Percentiles rank a stretch among this genome's conserved stretches.
Evolutionary conservation across 2,329 filamentous ascomycete species (phyloP).

Genomic region (Aspergillus calidoustus): DNA sequence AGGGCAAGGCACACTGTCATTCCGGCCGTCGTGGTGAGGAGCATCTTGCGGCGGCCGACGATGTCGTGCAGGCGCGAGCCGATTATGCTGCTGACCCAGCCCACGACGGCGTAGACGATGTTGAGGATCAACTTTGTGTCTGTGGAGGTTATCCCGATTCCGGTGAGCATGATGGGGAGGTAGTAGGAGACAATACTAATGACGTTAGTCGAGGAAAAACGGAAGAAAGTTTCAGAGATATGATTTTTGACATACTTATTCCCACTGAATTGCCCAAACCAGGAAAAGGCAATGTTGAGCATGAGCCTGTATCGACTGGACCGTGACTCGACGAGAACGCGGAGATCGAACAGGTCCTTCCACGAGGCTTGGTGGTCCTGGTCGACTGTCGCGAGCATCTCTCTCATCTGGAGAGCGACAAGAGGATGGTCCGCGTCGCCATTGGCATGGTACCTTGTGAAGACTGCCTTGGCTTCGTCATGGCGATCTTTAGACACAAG

Average conservation of each 20-base stretch:
- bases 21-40: constrained; percentile 12
- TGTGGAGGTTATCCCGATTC: constrained; percentile 12
- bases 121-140: constrained; percentile 16
- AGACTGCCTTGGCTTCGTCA: constrained; percentile 64
- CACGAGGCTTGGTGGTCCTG: constrained; percentile 24
- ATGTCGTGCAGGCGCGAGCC: constrained; percentile 18
- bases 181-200: constrained; percentile 19
- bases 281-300: constrained; percentile 16
- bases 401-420: constrained; percentile 47
- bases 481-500: constrained; percentile 38
- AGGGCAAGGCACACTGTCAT: constrained; percentile 20
- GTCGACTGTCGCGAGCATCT: constrained; percentile 38
- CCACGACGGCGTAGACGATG: constrained; percentile 16
- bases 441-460: constrained; percentile 68
- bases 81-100: constrained; percentile 14
- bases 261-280: constrained; percentile 18
- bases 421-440: constrained; percentile 60
- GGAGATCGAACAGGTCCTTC: constrained; percentile 14
- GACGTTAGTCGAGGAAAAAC: no score
- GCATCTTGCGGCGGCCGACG: constrained; percentile 18
- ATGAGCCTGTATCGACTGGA: constrained; percentile 19
- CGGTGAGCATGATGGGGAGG: constrained; percentile 13
- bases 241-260: no score
- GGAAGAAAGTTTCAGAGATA: no score
- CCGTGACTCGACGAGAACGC: constrained; percentile 14